phyloP scores from a whole-genome alignment of 441 rosid species.

The Populus hybrid region DNA sequence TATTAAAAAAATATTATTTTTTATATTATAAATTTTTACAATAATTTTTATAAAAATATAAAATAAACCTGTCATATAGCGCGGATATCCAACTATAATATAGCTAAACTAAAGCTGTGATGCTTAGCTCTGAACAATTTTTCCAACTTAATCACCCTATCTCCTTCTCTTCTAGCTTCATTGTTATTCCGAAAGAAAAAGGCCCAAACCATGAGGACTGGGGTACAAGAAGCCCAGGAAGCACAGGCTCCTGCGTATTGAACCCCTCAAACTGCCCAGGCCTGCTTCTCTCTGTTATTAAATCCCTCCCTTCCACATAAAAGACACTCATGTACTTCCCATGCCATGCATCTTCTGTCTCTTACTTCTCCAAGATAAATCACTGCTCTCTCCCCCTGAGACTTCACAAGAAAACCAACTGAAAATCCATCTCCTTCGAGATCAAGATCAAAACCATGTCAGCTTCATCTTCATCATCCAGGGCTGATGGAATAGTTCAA shows the following conservation, averaged over 20 bases:
- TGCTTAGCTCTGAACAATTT: too few species aligned
- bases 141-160: too few species aligned
- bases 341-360: neutral
- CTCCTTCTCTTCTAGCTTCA: too few species aligned
- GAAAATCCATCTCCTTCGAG: neutral
- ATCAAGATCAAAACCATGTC: neutral
- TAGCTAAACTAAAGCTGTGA: too few species aligned
- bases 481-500: constrained; percentile 31
- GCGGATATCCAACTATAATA: too few species aligned
- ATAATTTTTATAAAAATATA: too few species aligned
- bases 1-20: too few species aligned
- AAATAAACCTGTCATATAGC: too few species aligned
- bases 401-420: constrained; percentile 41
- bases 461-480: constrained; percentile 10
- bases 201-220: neutral
- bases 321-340: neutral
- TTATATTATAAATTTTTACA: too few species aligned
- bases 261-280: too few species aligned
- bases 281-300: neutral
- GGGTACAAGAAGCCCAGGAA: neutral
- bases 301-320: neutral
- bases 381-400: neutral
- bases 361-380: neutral
- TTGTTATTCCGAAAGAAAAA: neutral
- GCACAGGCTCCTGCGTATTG: neutral